phyloP scores from a whole-genome alignment of 2,329 filamentous ascomycete genomes.

The Penicillium sp. region DNA sequence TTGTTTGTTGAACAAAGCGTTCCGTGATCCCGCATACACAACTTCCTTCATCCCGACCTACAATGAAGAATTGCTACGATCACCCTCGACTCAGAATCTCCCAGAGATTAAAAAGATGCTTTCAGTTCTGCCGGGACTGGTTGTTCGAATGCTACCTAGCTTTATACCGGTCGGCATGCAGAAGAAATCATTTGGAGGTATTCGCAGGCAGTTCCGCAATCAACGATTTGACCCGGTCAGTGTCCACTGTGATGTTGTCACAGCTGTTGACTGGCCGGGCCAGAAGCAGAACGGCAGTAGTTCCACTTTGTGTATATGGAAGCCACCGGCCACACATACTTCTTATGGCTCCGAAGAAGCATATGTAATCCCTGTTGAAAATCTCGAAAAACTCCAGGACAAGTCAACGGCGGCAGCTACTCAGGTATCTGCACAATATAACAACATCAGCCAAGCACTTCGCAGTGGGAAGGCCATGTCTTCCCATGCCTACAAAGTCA shows the following conservation, averaged over 20 bases:
- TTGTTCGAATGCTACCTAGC: background rate
- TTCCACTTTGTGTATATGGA: background rate
- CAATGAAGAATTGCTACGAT: slow-evolving; percentile 24
- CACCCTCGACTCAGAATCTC: background rate
- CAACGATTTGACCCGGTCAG: slow-evolving; percentile 37
- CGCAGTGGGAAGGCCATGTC: slow-evolving; percentile 3
- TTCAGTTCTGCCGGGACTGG: background rate
- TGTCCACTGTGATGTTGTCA: slow-evolving; percentile 28
- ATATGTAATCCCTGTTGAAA: background rate
- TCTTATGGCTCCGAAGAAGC: background rate
- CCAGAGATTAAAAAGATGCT: background rate
- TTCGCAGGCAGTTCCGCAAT: slow-evolving; percentile 33
- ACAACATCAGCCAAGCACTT: slow-evolving; percentile 21
- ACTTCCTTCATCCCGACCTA: slow-evolving; percentile 32
- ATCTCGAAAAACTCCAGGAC: background rate
- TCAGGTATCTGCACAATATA: slow-evolving; percentile 22
- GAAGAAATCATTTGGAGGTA: slow-evolving; percentile 20
- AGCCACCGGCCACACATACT: background rate
- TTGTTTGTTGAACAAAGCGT: slow-evolving; percentile 24
- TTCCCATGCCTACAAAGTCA: slow-evolving; percentile 2
- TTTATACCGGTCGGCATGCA: background rate
- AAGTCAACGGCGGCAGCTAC: slow-evolving; percentile 11
- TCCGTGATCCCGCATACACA: slow-evolving; percentile 50
- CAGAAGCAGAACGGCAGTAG: background rate
- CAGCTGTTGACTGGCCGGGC: slow-evolving; percentile 9